phyloP scores from a whole-genome alignment of 2,329 filamentous ascomycete genomes.

The Rugonectria rugulosa region DNA sequence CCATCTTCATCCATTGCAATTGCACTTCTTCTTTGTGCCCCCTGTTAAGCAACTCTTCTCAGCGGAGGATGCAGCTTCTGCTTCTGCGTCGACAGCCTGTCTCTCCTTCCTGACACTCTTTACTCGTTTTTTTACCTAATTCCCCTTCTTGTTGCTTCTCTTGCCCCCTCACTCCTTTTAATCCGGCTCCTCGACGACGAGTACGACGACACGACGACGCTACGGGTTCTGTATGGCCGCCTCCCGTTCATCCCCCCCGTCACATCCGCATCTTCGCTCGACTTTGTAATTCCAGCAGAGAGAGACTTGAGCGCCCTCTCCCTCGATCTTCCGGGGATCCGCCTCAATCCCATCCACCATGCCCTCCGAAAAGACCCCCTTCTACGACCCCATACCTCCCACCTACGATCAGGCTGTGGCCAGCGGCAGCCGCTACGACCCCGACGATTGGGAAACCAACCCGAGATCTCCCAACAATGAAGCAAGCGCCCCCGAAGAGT shows the following conservation, averaged over 20 bases:
- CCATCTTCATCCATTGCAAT: slow-evolving; percentile 12
- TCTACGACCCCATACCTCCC: slow-evolving; percentile 53
- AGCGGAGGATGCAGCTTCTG: slow-evolving; percentile 32
- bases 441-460: slow-evolving; percentile 40
- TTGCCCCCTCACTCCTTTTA: slow-evolving; percentile 23
- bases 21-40: slow-evolving; percentile 24
- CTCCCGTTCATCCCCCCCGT: slow-evolving; percentile 13
- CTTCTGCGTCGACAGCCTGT: slow-evolving; percentile 28
- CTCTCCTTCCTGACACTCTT: slow-evolving; percentile 40
- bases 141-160: slow-evolving; percentile 24
- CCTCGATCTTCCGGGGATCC: slow-evolving; percentile 7
- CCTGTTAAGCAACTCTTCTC: slow-evolving; percentile 14
- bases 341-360: slow-evolving; percentile 31
- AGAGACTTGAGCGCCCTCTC: slow-evolving; percentile 5
- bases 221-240: slow-evolving; percentile 29
- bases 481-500: slow-evolving; percentile 75
- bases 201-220: slow-evolving; percentile 17
- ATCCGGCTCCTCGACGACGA: neutral
- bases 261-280: slow-evolving; percentile 3
- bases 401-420: slow-evolving; percentile 54
- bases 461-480: slow-evolving; percentile 53
- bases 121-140: slow-evolving; percentile 30
- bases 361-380: slow-evolving; percentile 51
- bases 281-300: slow-evolving; percentile 8
- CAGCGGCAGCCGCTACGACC: slow-evolving; percentile 43